Conservation (phyloP, 1,284 basidiomycete genomes). For the Irpex sp. region DNA sequence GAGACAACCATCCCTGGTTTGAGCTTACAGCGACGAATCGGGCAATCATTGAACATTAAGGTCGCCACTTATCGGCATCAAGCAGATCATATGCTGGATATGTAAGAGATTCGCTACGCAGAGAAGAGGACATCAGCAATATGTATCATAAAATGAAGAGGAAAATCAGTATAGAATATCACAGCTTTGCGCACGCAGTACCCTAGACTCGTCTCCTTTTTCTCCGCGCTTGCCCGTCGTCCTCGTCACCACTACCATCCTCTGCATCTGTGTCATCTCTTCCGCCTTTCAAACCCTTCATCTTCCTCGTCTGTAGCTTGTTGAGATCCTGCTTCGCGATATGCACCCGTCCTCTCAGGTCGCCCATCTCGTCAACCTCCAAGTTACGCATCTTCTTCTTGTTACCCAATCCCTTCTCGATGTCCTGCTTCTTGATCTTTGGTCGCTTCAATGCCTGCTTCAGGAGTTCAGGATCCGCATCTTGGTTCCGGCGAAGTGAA, state of each 20-base stretch:
- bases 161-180: background rate
- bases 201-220: constrained; percentile 5
- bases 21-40: too few species aligned
- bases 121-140: background rate
- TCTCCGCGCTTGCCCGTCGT: constrained; percentile 10
- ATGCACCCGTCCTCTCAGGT: constrained; percentile 89
- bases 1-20: too few species aligned
- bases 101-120: background rate
- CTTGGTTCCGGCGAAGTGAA: constrained; percentile 69
- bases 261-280: constrained; percentile 27
- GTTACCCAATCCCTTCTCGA: constrained; percentile 87
- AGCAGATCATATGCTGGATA: background rate
- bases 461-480: constrained; percentile 76
- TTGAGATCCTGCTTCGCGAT: constrained; percentile 86
- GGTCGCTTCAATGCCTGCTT: constrained; percentile 81
- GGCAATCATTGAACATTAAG: too few species aligned
- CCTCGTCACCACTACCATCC: constrained; percentile 26
- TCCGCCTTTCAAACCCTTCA: constrained; percentile 79
- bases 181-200: background rate
- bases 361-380: constrained; percentile 98
- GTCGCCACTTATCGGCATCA: too few species aligned
- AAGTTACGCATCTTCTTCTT: constrained; percentile 80
- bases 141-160: background rate
- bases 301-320: constrained; percentile 87
- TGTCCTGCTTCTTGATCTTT: constrained; percentile 82